Evolutionary conservation across 1,139 yeast species (phyloP).

Genomic region (Blastobotrys indianensis): DNA sequence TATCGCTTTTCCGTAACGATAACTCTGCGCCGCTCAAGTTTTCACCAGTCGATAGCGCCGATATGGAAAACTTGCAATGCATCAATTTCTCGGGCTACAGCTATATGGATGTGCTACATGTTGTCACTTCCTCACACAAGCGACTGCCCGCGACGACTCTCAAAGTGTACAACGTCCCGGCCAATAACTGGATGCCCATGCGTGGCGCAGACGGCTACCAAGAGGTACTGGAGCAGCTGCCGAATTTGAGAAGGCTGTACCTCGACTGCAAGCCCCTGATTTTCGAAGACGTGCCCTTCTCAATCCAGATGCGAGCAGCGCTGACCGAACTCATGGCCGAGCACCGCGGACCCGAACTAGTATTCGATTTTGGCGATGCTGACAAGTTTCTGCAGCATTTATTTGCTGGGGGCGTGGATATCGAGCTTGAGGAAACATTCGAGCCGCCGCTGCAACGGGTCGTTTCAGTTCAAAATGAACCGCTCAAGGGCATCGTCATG

Average conservation of each 20-base stretch:
- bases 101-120: background rate
- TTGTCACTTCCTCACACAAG: conserved; percentile 1
- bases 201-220: background rate
- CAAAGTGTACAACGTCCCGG: background rate
- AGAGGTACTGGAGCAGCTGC: conserved; percentile 2
- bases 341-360: conserved; percentile 1
- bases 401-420: conserved; percentile 7
- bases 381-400: conserved; percentile 1
- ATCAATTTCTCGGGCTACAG: conserved; percentile 6
- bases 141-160: conserved; percentile 6
- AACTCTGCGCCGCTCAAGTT: background rate
- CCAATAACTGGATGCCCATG: conserved; percentile 4
- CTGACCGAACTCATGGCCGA: conserved; percentile 1
- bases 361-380: conserved; percentile 1
- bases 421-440: conserved; percentile 5
- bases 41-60: conserved; percentile 7
- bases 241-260: conserved; percentile 1
- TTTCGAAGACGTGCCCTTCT: conserved; percentile 4
- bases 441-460: conserved; percentile 10
- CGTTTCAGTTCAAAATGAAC: background rate
- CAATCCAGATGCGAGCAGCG: background rate
- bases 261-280: conserved; percentile 4
- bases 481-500: background rate
- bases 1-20: conserved; percentile 2
- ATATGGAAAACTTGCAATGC: conserved; percentile 10